Evolutionary conservation across 352 stramenopile genomes (phyloP).

Genomic region (Phytophthora nicotianae): DNA sequence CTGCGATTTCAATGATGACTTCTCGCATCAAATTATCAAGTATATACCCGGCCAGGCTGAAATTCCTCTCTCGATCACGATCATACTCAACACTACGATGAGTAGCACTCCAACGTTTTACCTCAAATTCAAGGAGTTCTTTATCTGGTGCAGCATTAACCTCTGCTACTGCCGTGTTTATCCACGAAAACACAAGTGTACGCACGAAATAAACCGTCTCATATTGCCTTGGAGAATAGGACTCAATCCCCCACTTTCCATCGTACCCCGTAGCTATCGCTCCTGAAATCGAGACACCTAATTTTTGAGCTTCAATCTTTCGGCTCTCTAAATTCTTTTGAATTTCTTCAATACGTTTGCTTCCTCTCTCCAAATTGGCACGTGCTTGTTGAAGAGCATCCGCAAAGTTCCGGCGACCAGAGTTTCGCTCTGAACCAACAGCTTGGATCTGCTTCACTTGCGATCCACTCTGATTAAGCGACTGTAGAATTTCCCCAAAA

Average conservation of each 20-base stretch:
- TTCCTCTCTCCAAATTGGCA: slow-evolving; percentile 26
- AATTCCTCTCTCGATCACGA: slow-evolving; percentile 9
- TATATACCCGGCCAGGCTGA: slow-evolving; percentile 10
- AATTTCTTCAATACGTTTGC: slow-evolving; percentile 26
- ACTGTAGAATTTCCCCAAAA: slow-evolving; percentile 47
- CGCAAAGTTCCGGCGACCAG: slow-evolving; percentile 24
- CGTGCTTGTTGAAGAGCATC: slow-evolving; percentile 40
- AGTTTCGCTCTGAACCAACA: slow-evolving; percentile 31
- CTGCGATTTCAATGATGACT: slow-evolving; percentile 36
- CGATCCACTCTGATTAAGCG: slow-evolving; percentile 41
- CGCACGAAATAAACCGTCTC: slow-evolving; percentile 47
- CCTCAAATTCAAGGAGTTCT: slow-evolving; percentile 34
- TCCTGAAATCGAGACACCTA: slow-evolving; percentile 11
- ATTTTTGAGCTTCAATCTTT: slow-evolving; percentile 30
- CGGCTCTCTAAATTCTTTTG: slow-evolving; percentile 34
- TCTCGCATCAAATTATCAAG: slow-evolving; percentile 34
- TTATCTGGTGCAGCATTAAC: slow-evolving; percentile 27
- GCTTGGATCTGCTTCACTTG: slow-evolving; percentile 37
- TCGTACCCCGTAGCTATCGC: slow-evolving; percentile 27
- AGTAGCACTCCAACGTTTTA: slow-evolving; percentile 33
- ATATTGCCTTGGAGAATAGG: slow-evolving; percentile 43
- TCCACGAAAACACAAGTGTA: slow-evolving; percentile 48
- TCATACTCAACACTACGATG: slow-evolving; percentile 30
- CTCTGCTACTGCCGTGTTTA: slow-evolving; percentile 34
- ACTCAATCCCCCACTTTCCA: slow-evolving; percentile 42